Conservation (phyloP, 2,329 filamentous ascomycete genomes). For the Epichloe gansuensis region DNA sequence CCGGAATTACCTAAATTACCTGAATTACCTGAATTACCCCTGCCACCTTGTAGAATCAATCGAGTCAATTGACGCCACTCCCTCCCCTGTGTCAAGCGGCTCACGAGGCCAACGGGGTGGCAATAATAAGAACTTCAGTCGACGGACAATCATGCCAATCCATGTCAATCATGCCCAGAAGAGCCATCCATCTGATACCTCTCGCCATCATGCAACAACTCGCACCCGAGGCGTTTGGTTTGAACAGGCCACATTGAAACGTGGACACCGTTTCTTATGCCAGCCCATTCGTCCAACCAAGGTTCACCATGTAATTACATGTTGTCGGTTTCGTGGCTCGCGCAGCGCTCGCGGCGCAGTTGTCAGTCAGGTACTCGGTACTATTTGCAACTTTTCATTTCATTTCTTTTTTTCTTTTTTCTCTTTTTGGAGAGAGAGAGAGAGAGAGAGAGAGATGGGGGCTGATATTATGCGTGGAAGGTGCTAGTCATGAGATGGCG, state of each 20-base stretch:
- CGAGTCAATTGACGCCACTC: neutral
- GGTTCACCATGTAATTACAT: neutral
- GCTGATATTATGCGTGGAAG: conserved; percentile 29
- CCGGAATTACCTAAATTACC: too few relatives aligned
- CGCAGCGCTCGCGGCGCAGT: neutral
- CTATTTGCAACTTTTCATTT: too few relatives aligned
- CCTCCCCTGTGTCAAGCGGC: neutral
- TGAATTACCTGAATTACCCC: neutral
- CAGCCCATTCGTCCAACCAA: neutral
- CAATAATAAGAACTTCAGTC: neutral
- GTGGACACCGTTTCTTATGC: conserved; percentile 9
- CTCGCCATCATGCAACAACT: conserved; percentile 6
- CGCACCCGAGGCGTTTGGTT: conserved; percentile 16
- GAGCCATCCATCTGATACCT: neutral
- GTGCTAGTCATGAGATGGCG: conserved; percentile 29
- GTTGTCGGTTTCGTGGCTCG: neutral
- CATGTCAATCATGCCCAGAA: neutral
- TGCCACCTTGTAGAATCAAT: neutral
- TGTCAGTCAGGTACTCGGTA: neutral
- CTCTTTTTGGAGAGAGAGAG: too few relatives aligned
- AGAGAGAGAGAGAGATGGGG: too few relatives aligned
- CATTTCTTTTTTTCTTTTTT: too few relatives aligned
- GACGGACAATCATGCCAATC: neutral
- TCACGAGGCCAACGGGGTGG: neutral
- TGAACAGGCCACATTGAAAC: conserved; percentile 20